Conservation (phyloP, 2,329 filamentous ascomycete genomes). For the Claviceps pazoutovae region DNA sequence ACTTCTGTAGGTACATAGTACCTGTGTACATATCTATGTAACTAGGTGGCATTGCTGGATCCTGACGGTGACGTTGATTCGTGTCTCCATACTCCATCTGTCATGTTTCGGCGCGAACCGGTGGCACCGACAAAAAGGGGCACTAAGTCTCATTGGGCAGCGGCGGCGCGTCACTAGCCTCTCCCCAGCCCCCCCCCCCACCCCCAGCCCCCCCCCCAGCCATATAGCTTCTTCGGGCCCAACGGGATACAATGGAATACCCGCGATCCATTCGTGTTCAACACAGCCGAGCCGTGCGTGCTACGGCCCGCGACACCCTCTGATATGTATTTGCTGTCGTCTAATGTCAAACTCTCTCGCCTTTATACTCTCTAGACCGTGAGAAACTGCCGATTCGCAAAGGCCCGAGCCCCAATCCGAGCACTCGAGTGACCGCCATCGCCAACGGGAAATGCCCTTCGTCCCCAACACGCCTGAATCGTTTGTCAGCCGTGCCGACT, state of each 20-base stretch:
- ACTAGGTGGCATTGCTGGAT: too few species aligned
- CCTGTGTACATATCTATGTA: too few species aligned
- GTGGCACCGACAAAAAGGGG: too few species aligned
- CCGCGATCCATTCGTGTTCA: not conserved
- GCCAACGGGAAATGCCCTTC: slow-evolving; percentile 22
- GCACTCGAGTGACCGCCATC: not conserved
- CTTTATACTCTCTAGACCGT: not conserved
- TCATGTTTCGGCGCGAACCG: not conserved
- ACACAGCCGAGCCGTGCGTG: not conserved
- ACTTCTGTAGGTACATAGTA: too few species aligned
- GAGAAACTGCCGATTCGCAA: not conserved
- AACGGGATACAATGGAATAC: not conserved
- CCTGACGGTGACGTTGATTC: not conserved
- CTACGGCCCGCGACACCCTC: not conserved
- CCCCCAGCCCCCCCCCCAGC: not conserved
- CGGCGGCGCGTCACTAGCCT: not conserved
- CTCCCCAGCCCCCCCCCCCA: not conserved
- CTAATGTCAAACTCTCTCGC: not conserved
- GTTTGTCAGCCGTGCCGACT: slow-evolving; percentile 64
- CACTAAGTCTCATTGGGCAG: not conserved
- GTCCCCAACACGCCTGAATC: slow-evolving; percentile 61
- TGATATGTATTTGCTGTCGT: not conserved
- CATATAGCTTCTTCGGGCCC: not conserved
- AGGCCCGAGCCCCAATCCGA: not conserved
- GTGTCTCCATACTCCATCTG: not conserved